A percentile compares a stretch with the other conserved stretches of the same genome.
Evolutionary conservation across 2,329 filamentous ascomycete genomes (phyloP).

Genomic region (Diplocarpon rosae): DNA sequence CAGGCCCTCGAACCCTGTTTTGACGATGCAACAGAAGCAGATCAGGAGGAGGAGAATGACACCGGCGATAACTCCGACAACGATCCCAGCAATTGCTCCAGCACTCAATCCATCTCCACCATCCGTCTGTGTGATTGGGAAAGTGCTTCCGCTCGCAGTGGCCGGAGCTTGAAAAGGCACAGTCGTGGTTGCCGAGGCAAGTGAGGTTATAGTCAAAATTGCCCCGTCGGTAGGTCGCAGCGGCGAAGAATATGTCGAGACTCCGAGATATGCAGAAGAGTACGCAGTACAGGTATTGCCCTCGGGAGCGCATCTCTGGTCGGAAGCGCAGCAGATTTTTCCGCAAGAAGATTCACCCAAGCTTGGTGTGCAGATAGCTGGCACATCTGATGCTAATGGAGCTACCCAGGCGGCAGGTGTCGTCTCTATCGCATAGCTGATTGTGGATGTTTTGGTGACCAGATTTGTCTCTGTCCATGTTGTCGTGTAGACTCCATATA

Average conservation of each 20-base stretch:
- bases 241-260: conserved; percentile 29
- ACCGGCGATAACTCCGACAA: conserved; percentile 61
- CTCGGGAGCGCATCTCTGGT: conserved; percentile 50
- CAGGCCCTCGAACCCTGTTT: conserved; percentile 48
- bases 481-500: conserved; percentile 24
- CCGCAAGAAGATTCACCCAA: conserved; percentile 53
- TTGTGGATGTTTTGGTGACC: conserved; percentile 44
- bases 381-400: conserved; percentile 16
- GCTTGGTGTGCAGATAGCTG: conserved; percentile 40
- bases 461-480: conserved; percentile 48
- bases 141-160: conserved; percentile 35
- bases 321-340: conserved; percentile 56
- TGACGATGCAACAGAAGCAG: conserved; percentile 63
- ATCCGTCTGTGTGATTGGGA: conserved; percentile 15
- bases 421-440: conserved; percentile 22
- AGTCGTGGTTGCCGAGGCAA: conserved; percentile 38
- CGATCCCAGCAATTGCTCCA: conserved; percentile 71
- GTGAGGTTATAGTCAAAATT: conserved; percentile 39
- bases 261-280: conserved; percentile 29
- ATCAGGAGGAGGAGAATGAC: conserved; percentile 56
- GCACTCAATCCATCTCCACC: conserved; percentile 41
- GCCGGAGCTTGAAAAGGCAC: conserved; percentile 39
- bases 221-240: conserved; percentile 41
- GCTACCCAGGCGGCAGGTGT: not conserved
- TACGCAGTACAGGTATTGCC: conserved; percentile 17